Conservation (phyloP, 495 filamentous ascomycete species). For the Penicillium diatomitis region DNA sequence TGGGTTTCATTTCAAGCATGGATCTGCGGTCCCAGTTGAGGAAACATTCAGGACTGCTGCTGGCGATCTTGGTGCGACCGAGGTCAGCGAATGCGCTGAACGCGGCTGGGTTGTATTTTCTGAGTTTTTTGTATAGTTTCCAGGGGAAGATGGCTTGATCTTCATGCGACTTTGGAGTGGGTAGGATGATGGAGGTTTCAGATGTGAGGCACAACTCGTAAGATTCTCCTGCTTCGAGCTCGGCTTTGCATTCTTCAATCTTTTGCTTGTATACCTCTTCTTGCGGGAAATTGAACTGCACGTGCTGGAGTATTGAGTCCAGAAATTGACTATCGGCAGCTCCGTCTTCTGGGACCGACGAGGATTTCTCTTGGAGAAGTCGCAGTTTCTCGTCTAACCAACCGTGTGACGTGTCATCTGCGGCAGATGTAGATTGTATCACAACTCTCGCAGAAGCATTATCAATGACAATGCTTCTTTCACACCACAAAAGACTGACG, state of each 20-base stretch:
- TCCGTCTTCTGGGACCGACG: background rate
- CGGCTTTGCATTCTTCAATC: conserved; percentile 59
- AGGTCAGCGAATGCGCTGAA: conserved; percentile 79
- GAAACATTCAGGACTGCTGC: conserved; percentile 89
- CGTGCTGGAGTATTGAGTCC: conserved; percentile 24
- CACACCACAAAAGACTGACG: conserved; percentile 66
- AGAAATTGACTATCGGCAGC: conserved; percentile 15
- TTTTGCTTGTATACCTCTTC: conserved; percentile 51
- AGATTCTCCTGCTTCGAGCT: conserved; percentile 69
- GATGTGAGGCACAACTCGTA: conserved; percentile 91
- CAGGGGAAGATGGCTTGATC: conserved; percentile 38
- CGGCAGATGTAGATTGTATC: conserved; percentile 49
- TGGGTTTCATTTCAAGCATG: conserved; percentile 53
- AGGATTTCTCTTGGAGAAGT: conserved; percentile 7
- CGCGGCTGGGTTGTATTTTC: conserved; percentile 68
- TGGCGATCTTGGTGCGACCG: conserved; percentile 58
- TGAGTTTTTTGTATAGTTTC: conserved; percentile 63
- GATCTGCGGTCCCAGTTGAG: conserved; percentile 54
- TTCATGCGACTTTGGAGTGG: conserved; percentile 11
- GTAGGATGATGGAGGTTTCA: conserved; percentile 53
- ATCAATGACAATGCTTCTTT: conserved; percentile 74
- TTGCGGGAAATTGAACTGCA: conserved; percentile 34
- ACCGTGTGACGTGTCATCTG: conserved; percentile 21
- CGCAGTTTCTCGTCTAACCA: conserved; percentile 33
- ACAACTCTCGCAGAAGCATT: conserved; percentile 50